Conservation (phyloP, 306 rosid species). For the Trifolium repens region DNA sequence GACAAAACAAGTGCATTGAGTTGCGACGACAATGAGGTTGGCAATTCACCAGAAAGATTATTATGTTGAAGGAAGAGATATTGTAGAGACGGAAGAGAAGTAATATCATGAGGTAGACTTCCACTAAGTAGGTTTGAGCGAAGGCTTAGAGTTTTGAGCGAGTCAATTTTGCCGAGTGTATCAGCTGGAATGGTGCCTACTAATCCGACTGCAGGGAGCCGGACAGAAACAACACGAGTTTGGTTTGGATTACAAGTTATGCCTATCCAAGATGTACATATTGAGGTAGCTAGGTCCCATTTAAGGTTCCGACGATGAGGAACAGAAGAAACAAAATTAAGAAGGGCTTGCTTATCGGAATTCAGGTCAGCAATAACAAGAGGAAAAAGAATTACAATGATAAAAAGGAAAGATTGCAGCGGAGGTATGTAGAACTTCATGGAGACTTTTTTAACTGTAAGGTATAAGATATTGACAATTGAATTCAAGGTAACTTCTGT, state of each 20-base stretch:
- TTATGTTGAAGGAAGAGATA: constrained; percentile 79
- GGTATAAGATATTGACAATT: constrained; percentile 42
- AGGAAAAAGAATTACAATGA: constrained; percentile 55
- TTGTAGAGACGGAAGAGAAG: constrained; percentile 79
- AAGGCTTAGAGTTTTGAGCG: constrained; percentile 72
- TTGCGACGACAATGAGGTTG: constrained; percentile 59
- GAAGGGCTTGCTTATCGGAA: constrained; percentile 81
- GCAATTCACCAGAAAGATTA: constrained; percentile 82
- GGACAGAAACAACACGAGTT: constrained; percentile 59
- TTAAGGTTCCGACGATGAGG: constrained; percentile 77
- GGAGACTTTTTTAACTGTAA: constrained; percentile 36
- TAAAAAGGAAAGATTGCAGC: constrained; percentile 48
- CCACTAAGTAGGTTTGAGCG: constrained; percentile 83
- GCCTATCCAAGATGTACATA: constrained; percentile 77
- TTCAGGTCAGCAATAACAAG: constrained; percentile 62
- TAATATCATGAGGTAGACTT: constrained; percentile 68
- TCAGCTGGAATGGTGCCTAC: constrained; percentile 73
- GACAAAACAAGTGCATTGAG: constrained; percentile 81
- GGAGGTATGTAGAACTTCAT: constrained; percentile 61
- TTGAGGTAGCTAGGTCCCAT: constrained; percentile 55
- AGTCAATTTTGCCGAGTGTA: constrained; percentile 80
- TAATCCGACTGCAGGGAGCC: constrained; percentile 87
- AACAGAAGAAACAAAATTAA: constrained; percentile 57
- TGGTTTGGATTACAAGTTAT: constrained; percentile 54
- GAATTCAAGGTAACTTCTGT: constrained; percentile 42